phyloP scores from a whole-genome alignment of 1,284 basidiomycete species.

The Apiotrichum domesticum region DNA sequence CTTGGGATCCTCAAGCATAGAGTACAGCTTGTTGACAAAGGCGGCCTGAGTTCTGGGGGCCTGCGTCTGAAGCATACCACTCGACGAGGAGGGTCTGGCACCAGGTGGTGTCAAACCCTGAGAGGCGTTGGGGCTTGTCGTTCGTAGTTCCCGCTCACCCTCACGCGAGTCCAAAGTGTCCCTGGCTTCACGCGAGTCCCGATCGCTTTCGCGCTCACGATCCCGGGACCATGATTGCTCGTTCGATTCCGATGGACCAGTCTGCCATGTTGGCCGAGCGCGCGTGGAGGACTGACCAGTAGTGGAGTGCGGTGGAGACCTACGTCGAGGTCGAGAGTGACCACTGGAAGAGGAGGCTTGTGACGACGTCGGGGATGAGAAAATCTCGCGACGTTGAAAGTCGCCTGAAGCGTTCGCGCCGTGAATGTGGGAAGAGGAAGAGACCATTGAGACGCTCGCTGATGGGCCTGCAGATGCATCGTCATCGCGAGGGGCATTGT shows the following conservation, averaged over 20 bases:
- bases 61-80: slow-evolving; percentile 5
- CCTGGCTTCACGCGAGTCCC: not conserved
- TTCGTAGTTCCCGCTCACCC: slow-evolving; percentile 2
- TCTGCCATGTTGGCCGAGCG: slow-evolving; percentile 9
- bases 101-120: slow-evolving; percentile 17
- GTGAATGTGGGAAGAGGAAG: not conserved
- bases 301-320: not conserved
- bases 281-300: not conserved
- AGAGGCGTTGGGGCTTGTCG: slow-evolving; percentile 23
- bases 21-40: slow-evolving; percentile 47
- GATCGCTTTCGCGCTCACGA: not conserved
- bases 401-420: not conserved
- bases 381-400: not conserved
- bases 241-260: not conserved
- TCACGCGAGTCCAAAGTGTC: not conserved
- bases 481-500: not conserved
- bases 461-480: not conserved
- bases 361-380: not conserved
- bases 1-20: slow-evolving; percentile 46
- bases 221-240: not conserved
- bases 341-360: not conserved
- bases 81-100: not conserved
- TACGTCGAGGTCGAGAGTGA: not conserved
- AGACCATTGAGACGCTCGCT: not conserved
- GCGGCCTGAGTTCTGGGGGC: slow-evolving; percentile 45